A percentile compares a stretch with the other conserved stretches of the same genome.
These are phyloP conservation scores for Sporothrix globosa DNA, from an alignment of 2,329 filamentous ascomycete genomes.

Conservation along the genomic window DNA sequence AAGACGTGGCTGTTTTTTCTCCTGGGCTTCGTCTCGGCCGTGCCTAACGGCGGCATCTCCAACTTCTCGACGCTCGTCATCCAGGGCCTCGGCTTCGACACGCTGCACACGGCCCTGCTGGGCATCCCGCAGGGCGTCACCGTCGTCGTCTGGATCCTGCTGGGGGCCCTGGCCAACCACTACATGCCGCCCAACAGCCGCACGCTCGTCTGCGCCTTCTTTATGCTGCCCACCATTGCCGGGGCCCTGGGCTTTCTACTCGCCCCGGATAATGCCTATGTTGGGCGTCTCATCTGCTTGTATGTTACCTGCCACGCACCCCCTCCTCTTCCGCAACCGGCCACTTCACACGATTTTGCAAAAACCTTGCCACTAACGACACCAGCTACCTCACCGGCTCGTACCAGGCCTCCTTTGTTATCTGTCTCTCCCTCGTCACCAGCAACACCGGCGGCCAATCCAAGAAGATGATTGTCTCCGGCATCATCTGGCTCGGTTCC, in stretches of 20 bases:
- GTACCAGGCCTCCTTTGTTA: not conserved
- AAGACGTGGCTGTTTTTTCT: slow-evolving; percentile 7
- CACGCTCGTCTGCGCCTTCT: not conserved
- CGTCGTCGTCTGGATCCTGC: not conserved
- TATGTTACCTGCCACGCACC: too few relatives aligned
- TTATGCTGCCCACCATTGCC: slow-evolving; percentile 5
- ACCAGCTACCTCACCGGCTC: slow-evolving; percentile 8
- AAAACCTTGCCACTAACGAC: too few relatives aligned
- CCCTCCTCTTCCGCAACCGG: too few relatives aligned
- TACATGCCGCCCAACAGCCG: slow-evolving; percentile 13
- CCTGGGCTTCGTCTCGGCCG: not conserved
- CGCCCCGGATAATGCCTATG: not conserved
- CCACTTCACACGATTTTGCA: too few relatives aligned
- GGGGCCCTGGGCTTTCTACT: not conserved
- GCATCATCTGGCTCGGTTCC: not conserved
- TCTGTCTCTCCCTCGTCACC: not conserved
- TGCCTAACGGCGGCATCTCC: slow-evolving; percentile 10
- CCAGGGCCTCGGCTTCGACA: slow-evolving; percentile 9
- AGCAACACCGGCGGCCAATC: not conserved
- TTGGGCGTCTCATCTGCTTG: slow-evolving; percentile 5
- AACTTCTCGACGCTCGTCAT: slow-evolving; percentile 8
- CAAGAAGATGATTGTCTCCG: not conserved
- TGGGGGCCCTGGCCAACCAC: not conserved
- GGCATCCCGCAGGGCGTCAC: not conserved
- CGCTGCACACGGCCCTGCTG: not conserved